Evolutionary conservation across 2,329 filamentous ascomycete genomes (phyloP), one percentile per base, ranked within the genome.

Genomic region (Fonsecaea nubica): DNA sequence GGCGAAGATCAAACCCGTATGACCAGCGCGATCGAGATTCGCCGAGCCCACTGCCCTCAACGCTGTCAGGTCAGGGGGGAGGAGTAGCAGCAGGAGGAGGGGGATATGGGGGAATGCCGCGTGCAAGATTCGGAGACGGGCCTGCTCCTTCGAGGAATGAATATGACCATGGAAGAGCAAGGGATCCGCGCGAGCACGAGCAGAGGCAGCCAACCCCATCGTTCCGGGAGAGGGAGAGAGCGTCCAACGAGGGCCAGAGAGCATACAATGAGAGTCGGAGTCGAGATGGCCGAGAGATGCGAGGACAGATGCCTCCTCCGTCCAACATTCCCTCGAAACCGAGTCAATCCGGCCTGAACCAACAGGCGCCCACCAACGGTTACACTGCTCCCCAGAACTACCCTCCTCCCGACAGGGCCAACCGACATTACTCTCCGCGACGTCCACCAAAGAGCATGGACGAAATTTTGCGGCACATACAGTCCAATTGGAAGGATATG

Each of bases 401-500:
- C 42, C 57, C 68, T 59, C 63, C 65, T 30, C 60, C 68, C 4
- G 65, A 68, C 15, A 66, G 62, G 55, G 42, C 63, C 18, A 65
- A 64, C 38, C 52, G 68, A 58, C 63, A 62, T 15, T 70, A 72
- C 58, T 71, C 68, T 5, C 60, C 69, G 18, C 65, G 69, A 1
- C 62, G 70, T 12, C 67, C 71, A 25, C 55, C 57, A 15, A 73
- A 73, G 59, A 66, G 63, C 48, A 73, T 73, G 71, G 71, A 72
- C 12, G 68, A 73, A 56, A 70, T 73, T 50, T 36, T 73, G 57
- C 69, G 63, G 33, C 70, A 91, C 72, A 97, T 99, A 75, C 89
- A 93, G 76, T 82, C 86, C 64, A 92, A 96, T 76, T 99, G 95
- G 94, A 90, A 92, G 52, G 90, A 93, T 72, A 95, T 99, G 91